Evolutionary conservation across 257 asterid genomes (phyloP).

Genomic region (Capsicum rhomboideum): DNA sequence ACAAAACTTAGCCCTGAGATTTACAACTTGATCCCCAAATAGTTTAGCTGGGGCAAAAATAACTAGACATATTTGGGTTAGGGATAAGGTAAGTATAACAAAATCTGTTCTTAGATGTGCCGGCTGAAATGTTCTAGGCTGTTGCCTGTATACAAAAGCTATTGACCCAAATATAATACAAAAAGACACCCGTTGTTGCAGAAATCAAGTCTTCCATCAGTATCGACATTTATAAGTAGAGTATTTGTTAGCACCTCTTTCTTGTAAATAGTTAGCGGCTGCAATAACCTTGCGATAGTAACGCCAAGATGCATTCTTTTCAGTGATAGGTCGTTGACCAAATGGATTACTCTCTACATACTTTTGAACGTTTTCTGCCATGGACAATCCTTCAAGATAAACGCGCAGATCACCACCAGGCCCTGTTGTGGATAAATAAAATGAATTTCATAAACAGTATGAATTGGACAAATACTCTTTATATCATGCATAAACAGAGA

Average conservation of each 20-base stretch:
- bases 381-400: constrained; percentile 61
- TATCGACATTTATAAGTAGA: neutral
- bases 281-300: constrained; percentile 55
- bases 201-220: neutral
- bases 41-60: neutral
- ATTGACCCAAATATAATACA: neutral
- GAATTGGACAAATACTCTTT: neutral
- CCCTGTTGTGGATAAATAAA: constrained; percentile 30
- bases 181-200: neutral
- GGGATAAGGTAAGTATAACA: neutral
- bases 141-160: neutral
- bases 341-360: constrained; percentile 62
- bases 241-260: neutral
- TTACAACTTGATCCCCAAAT: neutral
- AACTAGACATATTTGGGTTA: neutral
- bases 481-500: neutral
- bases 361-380: constrained; percentile 65
- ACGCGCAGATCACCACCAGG: constrained; percentile 74
- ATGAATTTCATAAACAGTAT: neutral
- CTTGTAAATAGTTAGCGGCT: constrained; percentile 11
- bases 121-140: neutral
- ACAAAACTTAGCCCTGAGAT: neutral
- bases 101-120: neutral
- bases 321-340: constrained; percentile 74
- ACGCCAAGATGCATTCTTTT: constrained; percentile 59